Conservation (phyloP, 2,329 filamentous ascomycete species). For the Monosporascus ibericus region DNA sequence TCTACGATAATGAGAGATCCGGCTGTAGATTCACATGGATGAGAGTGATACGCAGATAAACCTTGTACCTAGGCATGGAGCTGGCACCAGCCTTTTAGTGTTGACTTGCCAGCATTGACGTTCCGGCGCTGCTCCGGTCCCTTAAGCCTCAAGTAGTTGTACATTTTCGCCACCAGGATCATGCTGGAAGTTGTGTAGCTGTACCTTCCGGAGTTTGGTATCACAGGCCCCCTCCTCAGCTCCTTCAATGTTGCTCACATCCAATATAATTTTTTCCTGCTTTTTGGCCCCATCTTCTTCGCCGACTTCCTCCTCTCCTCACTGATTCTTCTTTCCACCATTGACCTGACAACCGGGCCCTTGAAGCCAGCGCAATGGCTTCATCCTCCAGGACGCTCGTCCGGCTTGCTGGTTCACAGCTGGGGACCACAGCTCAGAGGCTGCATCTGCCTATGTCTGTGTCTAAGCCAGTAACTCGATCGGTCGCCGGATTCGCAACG, state of each 20-base stretch:
- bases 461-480: conserved; percentile 19
- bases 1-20: too few species aligned
- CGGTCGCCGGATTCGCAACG: conserved; percentile 19
- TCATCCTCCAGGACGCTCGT: conserved; percentile 38
- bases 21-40: too few species aligned
- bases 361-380: conserved; percentile 34
- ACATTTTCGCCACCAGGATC: too few species aligned
- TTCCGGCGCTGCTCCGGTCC: too few species aligned
- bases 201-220: too few species aligned
- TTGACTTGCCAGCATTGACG: too few species aligned
- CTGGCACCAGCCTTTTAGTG: too few species aligned
- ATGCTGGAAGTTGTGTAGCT: too few species aligned
- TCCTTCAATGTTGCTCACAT: not conserved
- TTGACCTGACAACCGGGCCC: conserved; percentile 9
- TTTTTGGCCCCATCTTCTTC: not conserved
- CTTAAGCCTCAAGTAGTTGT: too few species aligned
- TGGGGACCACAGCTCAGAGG: conserved; percentile 16
- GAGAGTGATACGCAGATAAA: too few species aligned
- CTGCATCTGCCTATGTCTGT: conserved; percentile 21
- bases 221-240: too few species aligned
- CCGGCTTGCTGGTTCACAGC: conserved; percentile 23
- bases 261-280: not conserved
- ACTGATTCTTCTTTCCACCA: conserved; percentile 3
- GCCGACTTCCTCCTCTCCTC: conserved; percentile 3
- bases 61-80: too few species aligned